A percentile compares a stretch with the other conserved stretches of the same genome.
Evolutionary conservation across 2,329 filamentous ascomycete genomes (phyloP).

Genomic region (Tothia fuscella): DNA sequence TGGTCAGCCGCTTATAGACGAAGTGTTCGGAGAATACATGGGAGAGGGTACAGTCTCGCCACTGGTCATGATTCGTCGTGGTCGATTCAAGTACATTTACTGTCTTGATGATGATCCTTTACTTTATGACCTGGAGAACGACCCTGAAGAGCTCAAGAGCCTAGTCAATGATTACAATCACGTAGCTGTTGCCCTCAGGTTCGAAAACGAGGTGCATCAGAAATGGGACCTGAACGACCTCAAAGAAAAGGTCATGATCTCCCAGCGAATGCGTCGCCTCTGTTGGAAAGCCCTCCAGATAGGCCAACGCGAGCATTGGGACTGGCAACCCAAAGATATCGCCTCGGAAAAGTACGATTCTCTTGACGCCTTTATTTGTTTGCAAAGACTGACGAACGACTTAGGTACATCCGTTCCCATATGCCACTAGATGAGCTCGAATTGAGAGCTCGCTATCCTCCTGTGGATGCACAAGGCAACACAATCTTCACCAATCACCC

Average conservation of each 20-base stretch:
- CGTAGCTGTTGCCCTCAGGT: slow-evolving; percentile 41
- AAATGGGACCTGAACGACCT: slow-evolving; percentile 77
- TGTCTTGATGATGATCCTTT: slow-evolving; percentile 76
- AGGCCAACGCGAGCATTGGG: slow-evolving; percentile 72
- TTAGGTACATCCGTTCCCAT: slow-evolving; percentile 73
- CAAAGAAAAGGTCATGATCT: slow-evolving; percentile 59
- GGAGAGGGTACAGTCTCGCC: slow-evolving; percentile 83
- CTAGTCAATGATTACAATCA: slow-evolving; percentile 37
- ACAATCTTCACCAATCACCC: slow-evolving; percentile 14
- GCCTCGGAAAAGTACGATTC: slow-evolving; percentile 51
- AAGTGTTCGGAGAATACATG: slow-evolving; percentile 90
- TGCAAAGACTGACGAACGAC: slow-evolving; percentile 19
- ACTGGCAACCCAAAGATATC: slow-evolving; percentile 65
- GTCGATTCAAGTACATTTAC: slow-evolving; percentile 80
- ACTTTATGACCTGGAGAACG: slow-evolving; percentile 65
- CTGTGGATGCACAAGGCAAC: slow-evolving; percentile 34
- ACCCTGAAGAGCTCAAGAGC: slow-evolving; percentile 69
- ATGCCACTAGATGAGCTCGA: slow-evolving; percentile 73
- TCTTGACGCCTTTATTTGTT: neutral
- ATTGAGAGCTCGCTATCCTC: slow-evolving; percentile 60
- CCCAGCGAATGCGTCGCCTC: slow-evolving; percentile 66
- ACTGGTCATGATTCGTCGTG: slow-evolving; percentile 86
- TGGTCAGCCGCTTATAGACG: slow-evolving; percentile 59
- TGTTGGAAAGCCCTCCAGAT: slow-evolving; percentile 69
- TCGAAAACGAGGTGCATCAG: slow-evolving; percentile 57